Evolutionary conservation across 1,284 basidiomycete genomes (phyloP), one percentile per base, ranked within the genome.

Genomic region (Tilletia indica): DNA sequence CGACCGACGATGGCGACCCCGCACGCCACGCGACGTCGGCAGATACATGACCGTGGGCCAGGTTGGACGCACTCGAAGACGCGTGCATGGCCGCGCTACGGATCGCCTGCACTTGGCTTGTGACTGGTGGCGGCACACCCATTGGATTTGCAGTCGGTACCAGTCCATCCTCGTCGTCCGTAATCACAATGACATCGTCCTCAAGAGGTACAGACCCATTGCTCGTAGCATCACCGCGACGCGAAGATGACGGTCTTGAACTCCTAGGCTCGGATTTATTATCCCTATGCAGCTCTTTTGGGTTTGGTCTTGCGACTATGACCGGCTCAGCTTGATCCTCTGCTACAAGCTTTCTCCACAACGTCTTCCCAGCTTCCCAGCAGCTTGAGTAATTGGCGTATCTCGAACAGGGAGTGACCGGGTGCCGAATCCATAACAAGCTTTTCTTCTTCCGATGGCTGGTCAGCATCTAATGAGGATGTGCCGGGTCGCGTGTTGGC

Each of bases 341-440:
- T 21, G 71, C 67, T 21, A 72, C 67, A 16, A 72, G 42, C 31
- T 63, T 63, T 49, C 42, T 72, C 71, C 8, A 72, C 71, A 31
- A 69, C 71, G 21, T 64, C 38, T 63, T 72, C 71, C 71, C 71
- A 72, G 56, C 67, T 69, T 16, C 71, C 71, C 25, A 67, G 54
- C 58, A 68, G 49, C 31, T 69, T 61, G 45, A 72, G 58, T 16
- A 72, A 48, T 9, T 58, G 34, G 25, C 71, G 68, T 3, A 72
- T 68, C 39, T 51, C 51, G 21, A 49, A 67, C 34, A 72, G 71
- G 8, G 54, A 63, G 31, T 67, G 64, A 12, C 67, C 67, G 4
- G 71, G 71, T n/a, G 61, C 68, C 4, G 71, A 72, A 8, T 68
- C 48, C 34, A 68, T 34, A 36, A 72, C 56, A n/a, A 72, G 54